A percentile compares a stretch with the other conserved stretches of the same genome.
Evolutionary conservation across 169 alveolate species (phyloP).

Genomic region (Cryptosporidium xiaoi): DNA sequence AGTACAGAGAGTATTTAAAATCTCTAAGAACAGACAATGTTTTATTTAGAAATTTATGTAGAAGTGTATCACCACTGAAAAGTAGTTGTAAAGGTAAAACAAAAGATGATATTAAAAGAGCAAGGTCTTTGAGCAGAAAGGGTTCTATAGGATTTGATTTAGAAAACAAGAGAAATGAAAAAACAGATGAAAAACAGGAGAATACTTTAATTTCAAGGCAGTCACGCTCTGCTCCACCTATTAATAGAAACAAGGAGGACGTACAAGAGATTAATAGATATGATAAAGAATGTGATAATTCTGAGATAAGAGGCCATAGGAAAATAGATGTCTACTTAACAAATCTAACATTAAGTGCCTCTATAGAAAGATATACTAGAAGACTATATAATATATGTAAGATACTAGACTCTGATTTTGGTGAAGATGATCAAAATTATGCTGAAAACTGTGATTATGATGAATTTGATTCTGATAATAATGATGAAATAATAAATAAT

Average conservation of each 20-base stretch:
- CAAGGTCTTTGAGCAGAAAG: background rate
- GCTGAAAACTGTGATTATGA: background rate
- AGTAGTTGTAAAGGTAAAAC: constrained; percentile 10
- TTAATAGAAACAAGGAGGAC: background rate
- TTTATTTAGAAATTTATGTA: constrained; percentile 29
- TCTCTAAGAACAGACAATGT: constrained; percentile 28
- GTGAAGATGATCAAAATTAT: constrained; percentile 1
- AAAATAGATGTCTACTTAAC: constrained; percentile 23
- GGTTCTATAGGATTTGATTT: background rate
- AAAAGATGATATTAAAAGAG: background rate
- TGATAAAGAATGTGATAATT: background rate
- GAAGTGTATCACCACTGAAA: constrained; percentile 55
- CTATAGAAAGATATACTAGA: constrained; percentile 35
- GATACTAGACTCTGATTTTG: constrained; percentile 14
- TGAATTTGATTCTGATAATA: background rate
- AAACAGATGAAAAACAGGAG: background rate
- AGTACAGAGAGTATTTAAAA: constrained; percentile 41
- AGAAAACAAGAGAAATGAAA: background rate
- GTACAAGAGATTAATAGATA: background rate
- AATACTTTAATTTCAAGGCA: background rate
- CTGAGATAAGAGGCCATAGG: background rate
- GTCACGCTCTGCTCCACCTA: constrained; percentile 45
- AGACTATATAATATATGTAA: constrained; percentile 24
- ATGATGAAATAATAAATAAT: background rate
- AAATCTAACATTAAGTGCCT: background rate